Percentiles rank a stretch among this genome's conserved stretches.
Evolutionary conservation across 148 eudicot species (phyloP).

Genomic region (Pouteria glomerata): DNA sequence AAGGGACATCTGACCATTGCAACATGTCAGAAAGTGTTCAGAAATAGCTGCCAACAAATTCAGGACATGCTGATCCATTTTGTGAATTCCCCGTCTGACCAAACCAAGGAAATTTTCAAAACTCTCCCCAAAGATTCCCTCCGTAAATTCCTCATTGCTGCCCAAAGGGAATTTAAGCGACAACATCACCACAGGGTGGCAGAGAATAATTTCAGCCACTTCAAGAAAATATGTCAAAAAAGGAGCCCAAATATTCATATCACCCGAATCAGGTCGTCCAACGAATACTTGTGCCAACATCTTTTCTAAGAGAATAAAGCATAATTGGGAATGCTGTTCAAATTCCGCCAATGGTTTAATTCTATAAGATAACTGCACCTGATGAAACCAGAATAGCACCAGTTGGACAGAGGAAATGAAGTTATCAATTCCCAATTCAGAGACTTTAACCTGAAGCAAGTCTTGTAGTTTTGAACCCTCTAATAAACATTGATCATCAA

Average conservation of each 20-base stretch:
- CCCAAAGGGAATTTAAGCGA: slow-evolving; percentile 45
- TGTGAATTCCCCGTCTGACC: slow-evolving; percentile 40
- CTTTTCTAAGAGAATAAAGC: slow-evolving; percentile 41
- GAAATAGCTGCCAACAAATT: slow-evolving; percentile 44
- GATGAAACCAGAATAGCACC: slow-evolving; percentile 72
- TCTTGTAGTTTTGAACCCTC: slow-evolving; percentile 33
- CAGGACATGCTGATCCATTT: slow-evolving; percentile 40
- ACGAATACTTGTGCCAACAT: slow-evolving; percentile 32
- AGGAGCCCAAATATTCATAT: slow-evolving; percentile 10
- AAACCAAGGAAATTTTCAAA: slow-evolving; percentile 27
- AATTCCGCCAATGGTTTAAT: slow-evolving; percentile 33
- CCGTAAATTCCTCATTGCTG: slow-evolving; percentile 25
- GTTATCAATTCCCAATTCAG: slow-evolving; percentile 43
- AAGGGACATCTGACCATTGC: slow-evolving; percentile 18
- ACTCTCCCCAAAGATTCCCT: slow-evolving; percentile 32
- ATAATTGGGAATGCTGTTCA: slow-evolving; percentile 43
- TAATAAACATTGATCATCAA: slow-evolving; percentile 24
- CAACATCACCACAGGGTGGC: slow-evolving; percentile 57
- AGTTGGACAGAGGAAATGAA: slow-evolving; percentile 45
- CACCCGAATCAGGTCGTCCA: slow-evolving; percentile 27
- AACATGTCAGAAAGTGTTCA: slow-evolving; percentile 33
- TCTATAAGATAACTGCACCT: slow-evolving; percentile 37
- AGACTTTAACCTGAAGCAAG: slow-evolving; percentile 55
- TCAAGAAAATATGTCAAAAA: slow-evolving; percentile 26
- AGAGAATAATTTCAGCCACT: slow-evolving; percentile 52